Evolutionary conservation across 1,139 yeast genomes (phyloP), one percentile per base, ranked within the genome.

Genomic region (Yamadazyma atmosphaerica): DNA sequence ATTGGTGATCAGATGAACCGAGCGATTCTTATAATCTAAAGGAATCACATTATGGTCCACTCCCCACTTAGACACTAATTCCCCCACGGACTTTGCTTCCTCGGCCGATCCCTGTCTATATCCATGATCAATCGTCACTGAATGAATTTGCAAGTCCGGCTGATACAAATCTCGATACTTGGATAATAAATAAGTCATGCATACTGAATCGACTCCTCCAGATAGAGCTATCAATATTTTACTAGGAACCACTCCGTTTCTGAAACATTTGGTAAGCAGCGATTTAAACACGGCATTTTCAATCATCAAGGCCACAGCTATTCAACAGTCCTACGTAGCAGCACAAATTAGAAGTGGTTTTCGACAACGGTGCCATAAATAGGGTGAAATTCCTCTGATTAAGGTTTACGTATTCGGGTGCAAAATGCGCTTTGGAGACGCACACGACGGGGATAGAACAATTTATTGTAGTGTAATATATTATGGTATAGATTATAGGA

Each of bases 201-300:
- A 82, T 77, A 85, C 79, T 1, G 94, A 85, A 52, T 86, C 95
- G 1, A 82, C 89, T 0, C 95, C 95, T 2, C 95, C 95, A 8
- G 88, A 81, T 2, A 86, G 71, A 0, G 90, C 89, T 15, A 61
- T 47, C n/a, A 54, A 50, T 4, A 58, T 39, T 27, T 39, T 46
- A 7, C 27, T 21, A 2, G 63, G 63, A 3, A 46, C 33, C 2
- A 32, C 28, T 1, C 34, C 31, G 3, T 22, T 18, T 2, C 28
- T 32, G 28, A 49, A 52, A 26, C 54, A 49, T 33, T 32, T 35
- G 2, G 32, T n/a, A n/a, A 56, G 39, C 42, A 40, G 47, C 12
- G 32, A 32, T 8, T 38, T 36, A 36, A 56, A 56, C 12, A 16
- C 31, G 9, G 21, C 16, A 28, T 15, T 15, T 28, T 28, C 31